phyloP scores from a whole-genome alignment of 345 rosid genomes.

The Cochlearia excelsa region DNA sequence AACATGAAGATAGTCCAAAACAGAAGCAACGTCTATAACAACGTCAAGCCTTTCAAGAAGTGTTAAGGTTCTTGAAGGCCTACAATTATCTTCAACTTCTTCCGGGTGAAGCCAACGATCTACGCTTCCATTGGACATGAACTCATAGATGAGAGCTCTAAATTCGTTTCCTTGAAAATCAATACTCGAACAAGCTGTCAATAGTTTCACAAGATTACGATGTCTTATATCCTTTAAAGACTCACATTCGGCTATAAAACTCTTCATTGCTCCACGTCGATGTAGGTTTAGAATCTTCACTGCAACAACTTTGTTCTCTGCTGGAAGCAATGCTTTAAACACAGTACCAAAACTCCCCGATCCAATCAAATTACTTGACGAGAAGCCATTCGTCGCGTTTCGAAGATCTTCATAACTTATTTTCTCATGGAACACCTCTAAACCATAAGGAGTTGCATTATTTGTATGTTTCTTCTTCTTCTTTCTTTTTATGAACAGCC shows the following conservation, averaged over 20 bases:
- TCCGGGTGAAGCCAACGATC: constrained; percentile 43
- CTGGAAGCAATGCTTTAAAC: constrained; percentile 26
- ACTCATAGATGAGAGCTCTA: constrained; percentile 47
- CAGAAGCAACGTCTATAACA: constrained; percentile 29
- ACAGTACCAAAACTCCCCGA: constrained; percentile 39
- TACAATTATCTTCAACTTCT: constrained; percentile 1
- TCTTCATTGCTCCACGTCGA: neutral
- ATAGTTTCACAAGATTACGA: constrained; percentile 46
- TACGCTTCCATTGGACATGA: constrained; percentile 47
- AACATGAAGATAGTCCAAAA: constrained; percentile 27
- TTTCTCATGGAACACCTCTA: constrained; percentile 22
- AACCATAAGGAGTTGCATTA: neutral
- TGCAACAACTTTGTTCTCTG: neutral
- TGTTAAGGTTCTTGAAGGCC: constrained; percentile 15
- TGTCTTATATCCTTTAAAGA: constrained; percentile 44
- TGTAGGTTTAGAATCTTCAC: neutral
- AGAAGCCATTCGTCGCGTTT: constrained; percentile 33
- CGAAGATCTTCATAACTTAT: constrained; percentile 28
- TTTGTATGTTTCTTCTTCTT: neutral
- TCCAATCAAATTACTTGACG: constrained; percentile 32
- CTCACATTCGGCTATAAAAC: constrained; percentile 37
- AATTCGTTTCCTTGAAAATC: constrained; percentile 46
- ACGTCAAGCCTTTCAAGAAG: constrained; percentile 38
- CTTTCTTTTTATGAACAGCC: constrained; percentile 14
- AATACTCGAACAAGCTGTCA: constrained; percentile 50